Conservation (phyloP, 257 asterid species). For the Fraxinus cuspidata region DNA sequence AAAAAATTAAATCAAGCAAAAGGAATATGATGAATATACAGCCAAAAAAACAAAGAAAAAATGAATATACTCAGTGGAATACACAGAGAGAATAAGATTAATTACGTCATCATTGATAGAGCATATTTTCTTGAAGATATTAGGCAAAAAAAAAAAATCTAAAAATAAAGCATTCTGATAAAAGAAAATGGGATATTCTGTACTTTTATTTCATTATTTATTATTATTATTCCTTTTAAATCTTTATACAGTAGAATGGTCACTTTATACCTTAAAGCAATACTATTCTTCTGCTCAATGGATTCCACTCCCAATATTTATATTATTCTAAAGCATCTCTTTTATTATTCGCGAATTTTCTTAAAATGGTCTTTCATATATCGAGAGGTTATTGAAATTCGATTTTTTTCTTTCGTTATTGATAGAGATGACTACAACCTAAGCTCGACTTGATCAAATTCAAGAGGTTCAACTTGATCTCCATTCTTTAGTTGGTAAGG, state of each 20-base stretch:
- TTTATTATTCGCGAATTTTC: background rate
- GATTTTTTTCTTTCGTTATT: background rate
- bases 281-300: background rate
- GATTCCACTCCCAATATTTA: background rate
- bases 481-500: background rate
- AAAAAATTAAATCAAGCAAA: background rate
- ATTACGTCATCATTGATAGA: background rate
- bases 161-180: background rate
- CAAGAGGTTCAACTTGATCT: background rate
- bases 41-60: background rate
- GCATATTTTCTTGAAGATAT: background rate
- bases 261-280: slow-evolving; percentile 5
- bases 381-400: background rate
- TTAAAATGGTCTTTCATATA: background rate
- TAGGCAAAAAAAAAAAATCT: background rate
- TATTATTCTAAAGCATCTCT: background rate
- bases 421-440: background rate
- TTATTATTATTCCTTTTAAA: background rate
- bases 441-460: background rate
- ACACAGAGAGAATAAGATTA: background rate
- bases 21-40: background rate
- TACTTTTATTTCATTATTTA: background rate
- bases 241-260: background rate
- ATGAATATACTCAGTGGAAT: background rate
- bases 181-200: background rate